Base-by-base conservation (phyloP, 345 rosid genomes). In the Ceriops zippeliana region DNA sequence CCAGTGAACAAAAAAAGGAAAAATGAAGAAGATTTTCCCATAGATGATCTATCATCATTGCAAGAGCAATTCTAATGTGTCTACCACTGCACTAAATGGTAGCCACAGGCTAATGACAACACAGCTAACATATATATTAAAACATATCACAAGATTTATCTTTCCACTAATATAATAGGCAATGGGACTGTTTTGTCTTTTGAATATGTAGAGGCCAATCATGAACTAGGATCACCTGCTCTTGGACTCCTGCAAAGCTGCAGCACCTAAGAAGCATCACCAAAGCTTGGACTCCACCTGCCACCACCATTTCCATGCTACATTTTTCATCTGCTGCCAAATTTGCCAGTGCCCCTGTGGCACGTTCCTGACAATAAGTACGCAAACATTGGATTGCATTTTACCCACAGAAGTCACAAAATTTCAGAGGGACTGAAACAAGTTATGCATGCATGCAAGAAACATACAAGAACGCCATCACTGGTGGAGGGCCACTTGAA, bases 301-400 rank as follows among this genome's bases (percentile, higher is more conserved):
- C 79, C 51, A 4, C 20, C 22, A 70, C 75, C 51, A 81, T 77
- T 66, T 81, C 79, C 62, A 65, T 53, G 77, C 79, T 75, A 54
- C 84, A 78, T 62, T 81, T 81, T 46, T 81, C 77, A 62, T 81
- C 82, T 32, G 81, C 79, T 7, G 79, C 84, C 68, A 81, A 67
- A 75, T 81, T 81, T 22, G 84, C 84, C 20, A 81, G 66, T 16
- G 84, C 81, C 54, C 84, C 84, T 56, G 84, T 79, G 13, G 84
- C 84, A 58, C 84, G 84, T 66, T 81, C 84, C 84, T 81, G 73
- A 70, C 1, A 66, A 63, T 5, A 62, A 54, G 24, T 56, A 58
- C 7, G 4, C 5, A 60, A 24, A 59, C 47, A 63, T 21, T 49
- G 35, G 15, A 49, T 61, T 51, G 52, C 20, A 8, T 69, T 72